Evolutionary conservation across 345 rosid genomes (phyloP), one percentile per base, ranked within the genome.

Genomic region (Atalantia buxifolia): DNA sequence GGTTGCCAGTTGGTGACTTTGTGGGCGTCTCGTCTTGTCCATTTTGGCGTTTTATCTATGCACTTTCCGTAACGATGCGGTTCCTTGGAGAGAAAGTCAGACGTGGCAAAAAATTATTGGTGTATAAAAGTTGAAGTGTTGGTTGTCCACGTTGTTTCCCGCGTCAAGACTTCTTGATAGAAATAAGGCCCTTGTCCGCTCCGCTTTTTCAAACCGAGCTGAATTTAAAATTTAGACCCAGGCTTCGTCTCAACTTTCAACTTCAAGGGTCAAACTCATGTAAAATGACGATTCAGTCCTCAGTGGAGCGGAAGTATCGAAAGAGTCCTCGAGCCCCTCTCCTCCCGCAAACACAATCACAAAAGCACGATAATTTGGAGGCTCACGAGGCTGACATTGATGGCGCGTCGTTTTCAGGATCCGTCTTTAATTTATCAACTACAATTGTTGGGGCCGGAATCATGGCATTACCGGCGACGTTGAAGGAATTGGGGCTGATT

Each of bases 371-470:
- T 33, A 66, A 45, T 55, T 27, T 16, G 75, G 76, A 59, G 24
- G 53, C 66, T 27, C 81, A 45, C 13, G 90, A 87, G 66, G 71
- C 71, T 14, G 78, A 86, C n/a, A 79, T 77, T 78, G 71, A 81
- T 71, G 90, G 90, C 18, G 91, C 92, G 3, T 91, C 93, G 28
- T 87, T 85, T 77, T 87, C 85, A 10, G 89, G 91, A 50, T 89
- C 89, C 69, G 90, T 91, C 24, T 91, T 86, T 81, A 91, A 91
- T 78, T 91, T 89, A 50, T 89, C 92, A 66, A 91, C 93, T 67
- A 88, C 92, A 40, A 82, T 89, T 72, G 87, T 91, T 7, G 93
- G 93, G 14, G 91, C 91, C 33, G 91, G 95, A 27, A 87, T 91
- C 84, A 89, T 88, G 92, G 92, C 91, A n/a, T 85, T 91, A 12